Conservation (phyloP, 2,329 filamentous ascomycete species). For the Aspergillus candidus region DNA sequence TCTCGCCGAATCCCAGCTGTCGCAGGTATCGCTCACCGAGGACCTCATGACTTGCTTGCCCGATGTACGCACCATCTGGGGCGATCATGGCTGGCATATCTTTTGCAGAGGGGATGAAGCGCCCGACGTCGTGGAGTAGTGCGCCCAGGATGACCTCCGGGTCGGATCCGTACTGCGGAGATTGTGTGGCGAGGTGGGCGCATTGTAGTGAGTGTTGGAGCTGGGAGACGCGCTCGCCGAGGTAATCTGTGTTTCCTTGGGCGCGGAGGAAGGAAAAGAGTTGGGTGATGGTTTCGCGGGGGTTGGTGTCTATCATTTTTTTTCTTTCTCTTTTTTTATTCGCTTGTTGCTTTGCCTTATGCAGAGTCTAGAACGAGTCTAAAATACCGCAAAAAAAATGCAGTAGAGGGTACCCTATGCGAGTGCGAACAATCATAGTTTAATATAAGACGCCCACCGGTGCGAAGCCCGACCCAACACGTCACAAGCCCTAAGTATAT, state of each 20-base stretch:
- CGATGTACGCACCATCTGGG: constrained; percentile 21
- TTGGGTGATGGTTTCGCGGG: constrained; percentile 14
- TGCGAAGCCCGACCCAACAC: no score
- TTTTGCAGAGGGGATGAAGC: constrained; percentile 25
- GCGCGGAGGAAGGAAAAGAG: constrained; percentile 22
- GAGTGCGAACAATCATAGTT: no score
- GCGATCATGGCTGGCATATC: constrained; percentile 22
- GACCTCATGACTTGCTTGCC: constrained; percentile 23
- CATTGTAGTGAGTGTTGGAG: constrained; percentile 27
- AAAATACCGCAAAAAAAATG: not conserved
- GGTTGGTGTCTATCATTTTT: constrained; percentile 4
- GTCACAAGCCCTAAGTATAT: no score
- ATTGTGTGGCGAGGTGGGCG: constrained; percentile 19
- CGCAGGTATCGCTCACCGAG: constrained; percentile 26
- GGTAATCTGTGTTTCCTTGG: constrained; percentile 25
- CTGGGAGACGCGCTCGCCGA: constrained; percentile 26
- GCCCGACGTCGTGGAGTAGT: constrained; percentile 26
- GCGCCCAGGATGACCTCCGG: constrained; percentile 24
- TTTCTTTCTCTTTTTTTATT: not conserved
- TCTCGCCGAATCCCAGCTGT: constrained; percentile 24
- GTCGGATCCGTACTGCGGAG: constrained; percentile 16
- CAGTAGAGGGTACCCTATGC: no score
- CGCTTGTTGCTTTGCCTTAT: not conserved
- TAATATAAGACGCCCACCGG: no score
- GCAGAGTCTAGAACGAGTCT: not conserved